Evolutionary conservation across 2,329 filamentous ascomycete genomes (phyloP), one percentile per base, ranked within the genome.

Genomic region (Nemania sp.): DNA sequence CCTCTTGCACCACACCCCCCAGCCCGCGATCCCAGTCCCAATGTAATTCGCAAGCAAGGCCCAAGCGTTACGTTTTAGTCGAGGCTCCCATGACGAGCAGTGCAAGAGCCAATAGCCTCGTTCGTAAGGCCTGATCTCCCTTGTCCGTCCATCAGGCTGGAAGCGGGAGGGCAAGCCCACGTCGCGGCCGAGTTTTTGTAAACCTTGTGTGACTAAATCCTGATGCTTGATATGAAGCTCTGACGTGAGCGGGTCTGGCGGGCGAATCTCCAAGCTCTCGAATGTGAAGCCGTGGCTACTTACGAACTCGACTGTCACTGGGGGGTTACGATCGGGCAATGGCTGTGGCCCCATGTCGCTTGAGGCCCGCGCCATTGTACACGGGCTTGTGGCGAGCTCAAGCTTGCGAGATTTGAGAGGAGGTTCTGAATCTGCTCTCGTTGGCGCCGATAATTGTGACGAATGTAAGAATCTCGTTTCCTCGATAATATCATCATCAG

Each of bases 81-180:
- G 72, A 0, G 71, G 54, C 0, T 76, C 71, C 89, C 89, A 92
- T 1, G 67, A 52, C 0, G 75, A 70, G 65, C 83, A 87, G 64
- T 87, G 78, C 4, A 97, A 69, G 2, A 80, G 73, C 93, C 93
- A 97, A 74, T 90, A 87, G 0, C 92, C 93, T 15, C 93, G 82
- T 72, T 96, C 92, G 39, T 89, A 83, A 0, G 76, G 75, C 2
- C 80, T 75, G 1, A 89, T 75, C 0, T 74, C 70, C 3, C 88
- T 79, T 1, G 76, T 75, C 53, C 83, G 79, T 1, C 74, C 64
- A 5, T 69, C 65, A 0, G 88, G 87, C 4, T 74, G 78, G 73
- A 84, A 91, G 3, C 82, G 80, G 2, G 78, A 79, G 0, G 75
- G 65, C 3, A 87, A 75, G 15, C 83, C 78, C 25, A 84, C 76